phyloP scores from a whole-genome alignment of 306 rosid genomes.

The Cucurbita pepo region DNA sequence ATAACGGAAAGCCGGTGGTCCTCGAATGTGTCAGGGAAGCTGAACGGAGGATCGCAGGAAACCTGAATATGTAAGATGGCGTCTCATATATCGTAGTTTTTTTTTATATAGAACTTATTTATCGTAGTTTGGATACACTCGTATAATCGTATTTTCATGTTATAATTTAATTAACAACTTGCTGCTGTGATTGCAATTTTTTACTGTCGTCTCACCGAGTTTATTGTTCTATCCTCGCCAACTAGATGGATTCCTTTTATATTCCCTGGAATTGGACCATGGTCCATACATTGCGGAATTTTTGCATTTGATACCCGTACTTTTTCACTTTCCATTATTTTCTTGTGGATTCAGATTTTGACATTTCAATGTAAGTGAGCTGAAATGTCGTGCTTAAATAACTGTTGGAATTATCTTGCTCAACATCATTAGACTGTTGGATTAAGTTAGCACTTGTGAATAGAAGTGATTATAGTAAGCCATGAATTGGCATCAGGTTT shows the following conservation, averaged over 20 bases:
- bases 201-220: slow-evolving; percentile 9
- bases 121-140: not conserved
- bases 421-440: not conserved
- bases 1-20: slow-evolving; percentile 85
- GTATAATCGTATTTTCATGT: not conserved
- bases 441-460: not conserved
- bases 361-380: not conserved
- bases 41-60: slow-evolving; percentile 79
- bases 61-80: slow-evolving; percentile 38
- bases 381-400: not conserved
- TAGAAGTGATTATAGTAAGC: not conserved
- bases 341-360: not conserved
- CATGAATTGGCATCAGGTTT: not conserved
- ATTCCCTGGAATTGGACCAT: not conserved
- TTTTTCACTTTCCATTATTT: not conserved
- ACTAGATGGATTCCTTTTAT: too few relatives aligned
- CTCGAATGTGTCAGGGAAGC: slow-evolving; percentile 84
- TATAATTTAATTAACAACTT: not conserved
- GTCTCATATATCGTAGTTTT: not conserved
- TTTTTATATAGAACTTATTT: not conserved
- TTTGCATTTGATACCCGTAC: not conserved
- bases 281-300: slow-evolving; percentile 7
- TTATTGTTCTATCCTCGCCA: slow-evolving; percentile 6
- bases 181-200: slow-evolving; percentile 7
- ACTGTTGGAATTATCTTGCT: not conserved